Conservation (phyloP, 192 early-diverging fungal genomes). For the Gamsiella multidivaricata region DNA sequence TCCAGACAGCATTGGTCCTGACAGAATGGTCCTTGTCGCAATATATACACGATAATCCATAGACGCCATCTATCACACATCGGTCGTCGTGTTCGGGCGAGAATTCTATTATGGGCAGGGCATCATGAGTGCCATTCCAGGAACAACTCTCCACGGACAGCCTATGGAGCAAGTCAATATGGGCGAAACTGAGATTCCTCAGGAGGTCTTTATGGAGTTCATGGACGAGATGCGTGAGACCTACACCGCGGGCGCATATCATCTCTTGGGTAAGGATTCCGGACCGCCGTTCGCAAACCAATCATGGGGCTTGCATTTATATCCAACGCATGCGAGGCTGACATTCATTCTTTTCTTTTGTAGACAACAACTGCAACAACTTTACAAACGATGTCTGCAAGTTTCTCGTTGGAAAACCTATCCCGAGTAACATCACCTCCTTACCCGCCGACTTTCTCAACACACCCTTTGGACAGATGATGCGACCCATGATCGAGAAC, state of each 20-base stretch:
- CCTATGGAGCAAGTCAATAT: slow-evolving; percentile 78
- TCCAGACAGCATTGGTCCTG: no score
- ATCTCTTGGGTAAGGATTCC: slow-evolving; percentile 73
- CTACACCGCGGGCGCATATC: slow-evolving; percentile 79
- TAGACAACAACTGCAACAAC: slow-evolving; percentile 88
- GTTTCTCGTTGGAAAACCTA: slow-evolving; percentile 80
- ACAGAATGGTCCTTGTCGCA: no score
- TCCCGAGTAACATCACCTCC: slow-evolving; percentile 80
- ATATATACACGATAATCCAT: no score
- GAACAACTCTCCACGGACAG: slow-evolving; percentile 70
- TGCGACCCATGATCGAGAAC: slow-evolving; percentile 74
- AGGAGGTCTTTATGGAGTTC: slow-evolving; percentile 77
- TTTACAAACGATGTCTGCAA: slow-evolving; percentile 83
- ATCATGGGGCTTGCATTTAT: neutral
- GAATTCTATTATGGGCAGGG: slow-evolving; percentile 88
- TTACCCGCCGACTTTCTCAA: slow-evolving; percentile 75
- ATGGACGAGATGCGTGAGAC: slow-evolving; percentile 68
- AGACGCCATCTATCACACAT: slow-evolving; percentile 76
- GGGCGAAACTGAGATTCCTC: slow-evolving; percentile 80
- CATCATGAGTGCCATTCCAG: slow-evolving; percentile 62
- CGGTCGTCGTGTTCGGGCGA: slow-evolving; percentile 77
- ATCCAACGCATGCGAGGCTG: no score
- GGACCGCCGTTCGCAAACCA: neutral
- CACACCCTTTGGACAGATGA: slow-evolving; percentile 72
- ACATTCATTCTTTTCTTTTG: neutral